Base-by-base conservation (phyloP, 805 yeast species). In the Schwanniomyces polymorphus region DNA sequence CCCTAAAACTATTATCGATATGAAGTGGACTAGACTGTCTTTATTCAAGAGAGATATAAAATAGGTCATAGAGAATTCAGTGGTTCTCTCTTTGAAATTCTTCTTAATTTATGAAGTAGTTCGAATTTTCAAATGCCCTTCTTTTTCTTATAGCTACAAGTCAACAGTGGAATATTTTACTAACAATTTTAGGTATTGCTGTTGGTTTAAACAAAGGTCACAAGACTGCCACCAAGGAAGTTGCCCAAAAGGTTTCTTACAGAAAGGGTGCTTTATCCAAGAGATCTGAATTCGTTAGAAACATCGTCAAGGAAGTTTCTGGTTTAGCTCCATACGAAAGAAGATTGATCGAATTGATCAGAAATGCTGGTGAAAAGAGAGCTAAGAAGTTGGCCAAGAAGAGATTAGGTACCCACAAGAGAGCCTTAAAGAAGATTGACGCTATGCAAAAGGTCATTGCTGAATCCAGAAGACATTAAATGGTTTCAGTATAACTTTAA, bases 301-400 rank as follows among this genome's bases (percentile, higher is more conserved):
- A 86, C 70, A 80, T 94, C 58, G 96, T 94, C 76, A 85, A 86
- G 75, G 99, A 94, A 82, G 97, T 94, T 67, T 81, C 96, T 65
- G 99, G 99, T 76, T 85, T 94, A 74, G 97, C 99, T 62, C 99
- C 99, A 80, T 94, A 94, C 80, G 99, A 94, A 84, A 91, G 97
- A 85, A 91, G 99, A 83, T 86, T 94, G 76, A 88, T 95, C 72
- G 99, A 94, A 83, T 85, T 94, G 81, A 85, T 94, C 87, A 94
- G 99, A 86, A 94, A 95, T 84, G 91, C 97, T 76, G 97, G 97
- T 86, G 99, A 94, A 83, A 94, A 94, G 96, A 94, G 98, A 85
- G 99, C 99, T 65, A 89, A 94, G 90, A 94, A 94, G 91, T 91
- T 94, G 74, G 97, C 98, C 64, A 94, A 94, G 94, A 94, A 89